A percentile compares a stretch with the other conserved stretches of the same genome.
Evolutionary conservation across 2,329 filamentous ascomycete species (phyloP).

Genomic region (Escovopsis weberi): DNA sequence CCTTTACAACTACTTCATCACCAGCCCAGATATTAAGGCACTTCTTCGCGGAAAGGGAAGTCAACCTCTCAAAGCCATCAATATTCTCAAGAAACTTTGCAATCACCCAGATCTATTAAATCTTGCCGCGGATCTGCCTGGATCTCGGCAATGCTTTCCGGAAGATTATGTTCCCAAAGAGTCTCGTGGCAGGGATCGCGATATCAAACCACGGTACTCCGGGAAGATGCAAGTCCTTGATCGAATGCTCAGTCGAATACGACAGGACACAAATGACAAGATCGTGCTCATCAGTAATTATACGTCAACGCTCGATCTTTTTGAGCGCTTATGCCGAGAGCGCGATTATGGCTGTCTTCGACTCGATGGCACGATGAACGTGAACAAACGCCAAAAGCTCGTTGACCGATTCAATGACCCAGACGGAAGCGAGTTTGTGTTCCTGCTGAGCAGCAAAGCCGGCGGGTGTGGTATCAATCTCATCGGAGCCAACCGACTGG

Average conservation of each 20-base stretch:
- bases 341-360: constrained; percentile 76
- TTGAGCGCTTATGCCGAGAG: constrained; percentile 76
- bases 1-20: constrained; percentile 94
- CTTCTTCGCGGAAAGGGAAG: constrained; percentile 86
- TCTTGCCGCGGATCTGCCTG: constrained; percentile 69
- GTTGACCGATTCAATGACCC: constrained; percentile 98
- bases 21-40: constrained; percentile 85
- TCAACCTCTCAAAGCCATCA: constrained; percentile 91
- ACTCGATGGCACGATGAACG: constrained; percentile 94
- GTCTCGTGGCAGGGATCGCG: constrained; percentile 72
- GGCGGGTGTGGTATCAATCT: constrained; percentile 94
- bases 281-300: constrained; percentile 99
- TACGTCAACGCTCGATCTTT: constrained; percentile 88
- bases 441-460: constrained; percentile 91
- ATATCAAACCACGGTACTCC: constrained; percentile 90
- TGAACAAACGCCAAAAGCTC: constrained; percentile 91
- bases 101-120: constrained; percentile 93
- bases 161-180: constrained; percentile 84
- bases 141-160: constrained; percentile 68
- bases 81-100: constrained; percentile 93
- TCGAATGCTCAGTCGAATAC: constrained; percentile 90
- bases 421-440: constrained; percentile 77
- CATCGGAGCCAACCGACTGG: constrained; percentile 84
- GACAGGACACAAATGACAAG: constrained; percentile 94
- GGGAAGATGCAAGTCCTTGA: constrained; percentile 99